Base-by-base conservation (phyloP, 2,329 filamentous ascomycete species). In the Seiridium cupressi region DNA sequence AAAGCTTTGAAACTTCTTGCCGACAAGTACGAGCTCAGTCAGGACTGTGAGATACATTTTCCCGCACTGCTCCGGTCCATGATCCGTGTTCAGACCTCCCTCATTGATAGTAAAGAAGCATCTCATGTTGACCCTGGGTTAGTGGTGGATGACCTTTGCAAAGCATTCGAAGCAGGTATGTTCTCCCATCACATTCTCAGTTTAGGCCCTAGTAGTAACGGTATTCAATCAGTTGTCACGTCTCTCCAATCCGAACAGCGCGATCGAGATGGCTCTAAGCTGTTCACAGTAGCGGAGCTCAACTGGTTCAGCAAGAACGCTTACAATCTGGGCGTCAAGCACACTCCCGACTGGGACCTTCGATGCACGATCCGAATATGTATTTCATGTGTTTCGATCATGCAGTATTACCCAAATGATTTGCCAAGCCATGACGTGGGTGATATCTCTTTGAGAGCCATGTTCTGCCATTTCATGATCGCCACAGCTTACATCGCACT, bases 241-340 rank as follows among this genome's bases (percentile, higher is more conserved):
- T 76, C 79, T 32, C 81, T 74, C 38, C 65, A 76, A 38, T 64
- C 73, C 61, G 73, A 71, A 18, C 75, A 68, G 3, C 77, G 69
- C 56, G 77, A 77, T 63, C 71, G 66, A 46, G 67, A 76, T 18
- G 78, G 77, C 7, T 72, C 74, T 38, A 84, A 74, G 62, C 60
- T 81, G 1, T 92, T 93, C 68, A 84, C 82, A 0, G 60, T 81
- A 0, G 72, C 79, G 3, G 92, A 97, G 66, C 78, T 96, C 3
- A 84, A 93, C 65, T 96, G 92, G 92, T 93, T 96, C 70, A 89
- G 88, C 44, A 88, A 88, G 63, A 94, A 91, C 63, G 83, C 89
- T 1, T 96, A 96, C 77, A 96, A 95, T 65, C 72, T 93, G 5
- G 88, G 87, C 0, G 74, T 94, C 4, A 85, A 87, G 62, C 79